Conservation (phyloP, 2,329 filamentous ascomycete genomes). For the Penicillium rolfsii region DNA sequence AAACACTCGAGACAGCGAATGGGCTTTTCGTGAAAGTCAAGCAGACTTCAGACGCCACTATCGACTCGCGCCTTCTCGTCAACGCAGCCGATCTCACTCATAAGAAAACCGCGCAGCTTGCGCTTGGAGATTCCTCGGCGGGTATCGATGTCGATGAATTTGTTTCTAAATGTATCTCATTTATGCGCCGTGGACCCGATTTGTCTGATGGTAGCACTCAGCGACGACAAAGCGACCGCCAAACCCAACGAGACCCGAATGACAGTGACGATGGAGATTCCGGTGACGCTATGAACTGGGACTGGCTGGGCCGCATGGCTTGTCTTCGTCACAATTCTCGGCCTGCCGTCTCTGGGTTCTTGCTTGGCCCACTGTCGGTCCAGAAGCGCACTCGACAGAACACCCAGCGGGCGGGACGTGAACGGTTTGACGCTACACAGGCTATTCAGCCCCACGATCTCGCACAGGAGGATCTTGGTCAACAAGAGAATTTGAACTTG, state of each 20-base stretch:
- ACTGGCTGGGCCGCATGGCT: constrained; percentile 75
- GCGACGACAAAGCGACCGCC: constrained; percentile 41
- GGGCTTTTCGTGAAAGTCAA: constrained; percentile 69
- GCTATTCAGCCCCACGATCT: constrained; percentile 77
- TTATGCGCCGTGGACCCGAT: constrained; percentile 72
- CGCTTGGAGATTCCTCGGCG: constrained; percentile 70
- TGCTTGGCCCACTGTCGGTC: constrained; percentile 85
- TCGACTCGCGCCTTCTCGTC: constrained; percentile 86
- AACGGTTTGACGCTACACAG: constrained; percentile 68
- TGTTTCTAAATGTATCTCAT: constrained; percentile 83
- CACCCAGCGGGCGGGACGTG: constrained; percentile 70
- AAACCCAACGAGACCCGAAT: constrained; percentile 50
- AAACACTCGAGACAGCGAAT: constrained; percentile 69
- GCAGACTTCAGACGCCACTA: constrained; percentile 86
- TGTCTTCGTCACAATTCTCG: constrained; percentile 73
- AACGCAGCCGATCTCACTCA: constrained; percentile 77
- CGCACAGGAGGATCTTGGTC: constrained; percentile 71
- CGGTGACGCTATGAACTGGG: constrained; percentile 83
- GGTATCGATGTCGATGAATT: constrained; percentile 91
- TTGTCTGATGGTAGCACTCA: constrained; percentile 49
- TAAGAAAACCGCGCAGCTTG: constrained; percentile 74
- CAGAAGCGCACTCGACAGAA: constrained; percentile 79
- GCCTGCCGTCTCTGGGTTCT: constrained; percentile 77
- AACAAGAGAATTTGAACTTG: constrained; percentile 76
- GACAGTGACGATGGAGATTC: constrained; percentile 68